Evolutionary conservation across 805 yeast genomes (phyloP), one percentile per base, ranked within the genome.

Genomic region (Komagataella populi): DNA sequence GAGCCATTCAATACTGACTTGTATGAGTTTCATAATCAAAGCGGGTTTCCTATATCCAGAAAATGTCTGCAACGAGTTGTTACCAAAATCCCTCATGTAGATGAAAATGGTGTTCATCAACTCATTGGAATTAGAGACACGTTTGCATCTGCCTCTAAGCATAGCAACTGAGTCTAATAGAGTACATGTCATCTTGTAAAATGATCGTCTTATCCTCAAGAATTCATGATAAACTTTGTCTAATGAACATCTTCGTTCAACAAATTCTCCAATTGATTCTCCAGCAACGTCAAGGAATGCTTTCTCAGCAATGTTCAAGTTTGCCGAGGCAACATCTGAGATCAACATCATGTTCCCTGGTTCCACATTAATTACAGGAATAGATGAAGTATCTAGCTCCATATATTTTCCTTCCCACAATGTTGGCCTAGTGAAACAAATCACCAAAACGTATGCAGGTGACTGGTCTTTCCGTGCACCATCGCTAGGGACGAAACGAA

Each of bases 321-420:
- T 67, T 47, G 77, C 73, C 12, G 69, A 64, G 47, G 78, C 72
- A 0, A 95, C 87, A 8, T 90, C 85, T 0, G 87, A 74, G 1
- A 87, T 76, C 50, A 87, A 65, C 24, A 87, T 61, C 56, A 84
- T 73, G 51, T 81, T 79, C 2, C 95, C 93, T 8, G 77, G 78
- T 53, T 74, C 76, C n/a, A 85, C 69, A 52, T 81, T 83, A 22
- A 78, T 70, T 3, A 75, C 66, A 0, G 81, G 77, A 3, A 76
- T 67, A 2, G 65, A 60, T 8, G 69, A 73, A 12, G 78, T 63
- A 12, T 73, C 71, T 5, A 86, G 63, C 46, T 80, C 76, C 44
- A 82, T 73, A 55, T 84, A 81, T 16, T 78, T 74, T 4, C 97
- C 97, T 54, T 85, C 89, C 98, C 98, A 91, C 49, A 86, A 79